Evolutionary conservation across 2,329 filamentous ascomycete species (phyloP).

Genomic region (Knufia fluminis): DNA sequence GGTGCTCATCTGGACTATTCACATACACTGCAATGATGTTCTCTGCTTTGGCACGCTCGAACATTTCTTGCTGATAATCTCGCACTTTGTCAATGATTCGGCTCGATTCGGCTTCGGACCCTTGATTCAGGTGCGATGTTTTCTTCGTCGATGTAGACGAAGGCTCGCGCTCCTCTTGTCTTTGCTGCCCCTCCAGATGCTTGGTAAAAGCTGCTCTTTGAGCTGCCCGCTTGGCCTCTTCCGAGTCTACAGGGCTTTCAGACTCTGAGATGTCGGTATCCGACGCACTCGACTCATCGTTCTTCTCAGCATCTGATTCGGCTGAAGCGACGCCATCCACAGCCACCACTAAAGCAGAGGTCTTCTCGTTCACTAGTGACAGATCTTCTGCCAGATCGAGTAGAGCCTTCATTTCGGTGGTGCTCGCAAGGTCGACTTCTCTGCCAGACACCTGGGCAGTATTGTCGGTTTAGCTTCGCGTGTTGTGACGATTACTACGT

Average conservation of each 20-base stretch:
- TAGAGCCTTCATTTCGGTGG: background rate
- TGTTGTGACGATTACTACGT: no score
- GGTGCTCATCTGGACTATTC: background rate
- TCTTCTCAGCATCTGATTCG: background rate
- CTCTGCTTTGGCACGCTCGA: constrained; percentile 70
- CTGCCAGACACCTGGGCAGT: no score
- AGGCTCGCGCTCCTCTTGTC: background rate
- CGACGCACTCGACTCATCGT: background rate
- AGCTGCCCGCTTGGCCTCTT: constrained; percentile 6
- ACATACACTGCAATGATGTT: constrained; percentile 87
- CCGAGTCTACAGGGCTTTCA: background rate
- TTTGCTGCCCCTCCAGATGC: constrained; percentile 10
- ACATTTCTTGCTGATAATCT: constrained; percentile 88
- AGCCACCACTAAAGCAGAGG: background rate
- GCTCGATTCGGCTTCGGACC: constrained; percentile 45
- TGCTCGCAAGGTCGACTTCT: background rate
- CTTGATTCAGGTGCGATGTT: constrained; percentile 4
- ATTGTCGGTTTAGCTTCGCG: no score
- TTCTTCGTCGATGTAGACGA: constrained; percentile 2
- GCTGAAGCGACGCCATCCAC: background rate
- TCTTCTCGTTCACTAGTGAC: background rate
- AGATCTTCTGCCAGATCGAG: background rate
- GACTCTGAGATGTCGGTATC: constrained; percentile 2
- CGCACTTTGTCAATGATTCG: constrained; percentile 66
- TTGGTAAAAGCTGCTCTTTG: constrained; percentile 15